A percentile compares a stretch with the other conserved stretches of the same genome.
Conservation (phyloP, 1,139 yeast species). For the Diutina pseudorugosa region DNA sequence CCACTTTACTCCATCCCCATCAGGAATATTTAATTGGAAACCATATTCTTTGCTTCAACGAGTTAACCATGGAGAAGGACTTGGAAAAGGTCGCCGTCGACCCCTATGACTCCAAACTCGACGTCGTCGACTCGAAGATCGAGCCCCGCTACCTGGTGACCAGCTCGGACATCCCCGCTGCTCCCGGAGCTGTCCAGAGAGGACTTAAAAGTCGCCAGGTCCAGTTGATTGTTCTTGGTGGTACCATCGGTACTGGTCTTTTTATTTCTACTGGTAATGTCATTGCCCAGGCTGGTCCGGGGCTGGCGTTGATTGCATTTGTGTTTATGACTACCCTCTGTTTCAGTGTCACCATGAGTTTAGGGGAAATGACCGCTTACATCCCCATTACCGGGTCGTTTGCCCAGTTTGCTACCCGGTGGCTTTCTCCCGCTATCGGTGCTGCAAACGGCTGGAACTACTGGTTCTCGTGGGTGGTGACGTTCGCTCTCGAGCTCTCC, state of each 20-base stretch:
- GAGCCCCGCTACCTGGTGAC: not conserved
- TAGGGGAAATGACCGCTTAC: constrained; percentile 55
- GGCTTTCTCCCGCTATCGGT: constrained; percentile 11
- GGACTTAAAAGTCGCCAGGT: constrained; percentile 35
- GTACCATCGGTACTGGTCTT: constrained; percentile 62
- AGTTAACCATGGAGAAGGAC: not conserved
- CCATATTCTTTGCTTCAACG: no score
- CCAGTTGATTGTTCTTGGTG: constrained; percentile 59
- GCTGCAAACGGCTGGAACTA: constrained; percentile 13
- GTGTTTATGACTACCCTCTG: constrained; percentile 38
- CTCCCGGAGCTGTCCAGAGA: not conserved
- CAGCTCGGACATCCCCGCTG: not conserved
- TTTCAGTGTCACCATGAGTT: constrained; percentile 42
- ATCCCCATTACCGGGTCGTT: constrained; percentile 55
- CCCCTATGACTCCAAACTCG: not conserved
- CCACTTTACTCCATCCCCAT: no score
- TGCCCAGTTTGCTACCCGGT: constrained; percentile 45
- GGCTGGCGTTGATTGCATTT: constrained; percentile 47
- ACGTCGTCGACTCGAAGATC: not conserved
- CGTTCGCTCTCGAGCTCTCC: constrained; percentile 15
- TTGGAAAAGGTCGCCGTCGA: not conserved
- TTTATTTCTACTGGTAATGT: constrained; percentile 57
- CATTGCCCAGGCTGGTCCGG: constrained; percentile 56
- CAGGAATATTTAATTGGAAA: no score
- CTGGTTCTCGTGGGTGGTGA: constrained; percentile 18